A percentile compares a stretch with the other conserved stretches of the same genome.
Evolutionary conservation across 2,329 filamentous ascomycete species (phyloP).

Genomic region (Colletotrichum gigasporum): DNA sequence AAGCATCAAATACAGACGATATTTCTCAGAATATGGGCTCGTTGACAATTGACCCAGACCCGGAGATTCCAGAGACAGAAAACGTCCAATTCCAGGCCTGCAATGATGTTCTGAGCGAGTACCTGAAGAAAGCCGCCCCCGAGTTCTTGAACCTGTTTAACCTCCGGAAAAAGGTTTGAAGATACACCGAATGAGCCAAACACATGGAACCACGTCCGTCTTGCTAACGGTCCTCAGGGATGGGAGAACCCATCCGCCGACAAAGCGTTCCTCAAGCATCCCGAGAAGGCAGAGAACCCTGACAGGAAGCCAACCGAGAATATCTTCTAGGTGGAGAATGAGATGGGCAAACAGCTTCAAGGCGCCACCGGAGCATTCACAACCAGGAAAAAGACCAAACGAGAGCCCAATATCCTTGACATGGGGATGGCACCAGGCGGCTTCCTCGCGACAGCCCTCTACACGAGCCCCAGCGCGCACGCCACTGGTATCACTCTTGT

Average conservation of each 20-base stretch:
- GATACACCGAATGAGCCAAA: no score
- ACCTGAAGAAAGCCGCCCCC: no score
- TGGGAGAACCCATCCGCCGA: conserved; percentile 55
- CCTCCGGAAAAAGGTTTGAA: no score
- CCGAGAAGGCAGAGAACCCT: conserved; percentile 45
- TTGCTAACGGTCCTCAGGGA: no score
- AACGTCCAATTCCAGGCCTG: no score
- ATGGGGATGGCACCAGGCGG: conserved; percentile 66
- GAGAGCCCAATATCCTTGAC: conserved; percentile 54
- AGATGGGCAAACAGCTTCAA: conserved; percentile 55
- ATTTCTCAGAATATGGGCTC: no score
- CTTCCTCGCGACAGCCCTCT: conserved; percentile 51
- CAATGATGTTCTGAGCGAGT: no score
- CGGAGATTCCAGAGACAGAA: no score
- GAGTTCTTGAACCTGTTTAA: no score
- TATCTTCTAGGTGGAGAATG: conserved; percentile 54
- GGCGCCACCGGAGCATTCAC: conserved; percentile 42
- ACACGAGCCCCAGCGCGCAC: conserved; percentile 43
- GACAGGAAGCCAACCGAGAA: conserved; percentile 28
- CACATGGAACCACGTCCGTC: no score
- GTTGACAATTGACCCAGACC: no score
- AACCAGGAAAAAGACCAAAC: not conserved
- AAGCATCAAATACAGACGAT: no score
- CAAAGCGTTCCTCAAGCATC: conserved; percentile 50
- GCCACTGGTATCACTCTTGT: conserved; percentile 52